These are phyloP conservation scores for Fusarium sp. DNA, from an alignment of 2,329 filamentous ascomycete genomes.

Conservation along the genomic window DNA sequence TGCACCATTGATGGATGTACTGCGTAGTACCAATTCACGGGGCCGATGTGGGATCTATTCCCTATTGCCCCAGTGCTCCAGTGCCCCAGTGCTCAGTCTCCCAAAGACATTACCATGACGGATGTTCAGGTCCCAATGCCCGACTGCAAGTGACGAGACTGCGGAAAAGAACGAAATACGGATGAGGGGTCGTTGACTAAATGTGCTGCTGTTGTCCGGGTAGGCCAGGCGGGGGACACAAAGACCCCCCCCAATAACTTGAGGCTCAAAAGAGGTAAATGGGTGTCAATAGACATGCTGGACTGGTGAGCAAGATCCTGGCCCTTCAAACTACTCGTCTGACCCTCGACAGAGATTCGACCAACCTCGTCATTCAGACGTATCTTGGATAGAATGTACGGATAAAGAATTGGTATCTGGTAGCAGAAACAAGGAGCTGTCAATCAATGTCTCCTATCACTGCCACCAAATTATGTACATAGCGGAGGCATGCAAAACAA, in stretches of 20 bases:
- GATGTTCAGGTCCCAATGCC: no score
- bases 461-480: background rate
- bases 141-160: background rate
- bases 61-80: no score
- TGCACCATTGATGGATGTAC: conserved; percentile 11
- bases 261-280: conserved; percentile 27
- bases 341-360: conserved; percentile 11
- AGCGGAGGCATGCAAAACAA: background rate
- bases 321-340: conserved; percentile 13
- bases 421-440: no score
- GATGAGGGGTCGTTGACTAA: background rate
- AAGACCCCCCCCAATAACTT: conserved; percentile 30
- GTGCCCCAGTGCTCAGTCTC: no score
- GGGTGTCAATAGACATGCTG: background rate
- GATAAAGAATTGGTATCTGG: no score
- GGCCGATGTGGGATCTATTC: background rate
- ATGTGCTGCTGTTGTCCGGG: background rate
- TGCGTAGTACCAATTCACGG: conserved; percentile 8
- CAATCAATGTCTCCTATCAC: no score
- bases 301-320: conserved; percentile 1
- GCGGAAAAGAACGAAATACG: background rate
- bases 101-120: no score
- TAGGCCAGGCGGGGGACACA: conserved; percentile 12
- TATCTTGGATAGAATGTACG: no score
- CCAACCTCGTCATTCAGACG: background rate